A percentile compares a stretch with the other conserved stretches of the same genome.
Conservation (phyloP, 805 yeast genomes). For the Debaryomyces prosopidis region DNA sequence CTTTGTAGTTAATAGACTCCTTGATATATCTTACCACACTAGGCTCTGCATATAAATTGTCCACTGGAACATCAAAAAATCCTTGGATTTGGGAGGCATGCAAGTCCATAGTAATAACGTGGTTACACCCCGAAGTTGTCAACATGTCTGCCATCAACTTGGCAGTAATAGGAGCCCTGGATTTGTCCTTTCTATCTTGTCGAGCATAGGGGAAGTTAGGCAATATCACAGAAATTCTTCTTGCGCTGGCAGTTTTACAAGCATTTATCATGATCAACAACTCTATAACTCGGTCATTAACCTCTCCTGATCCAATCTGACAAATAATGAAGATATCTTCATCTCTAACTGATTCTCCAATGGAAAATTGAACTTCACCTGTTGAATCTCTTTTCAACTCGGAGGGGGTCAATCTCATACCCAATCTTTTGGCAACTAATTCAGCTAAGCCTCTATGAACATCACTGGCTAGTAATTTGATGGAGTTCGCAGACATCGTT, state of each 20-base stretch:
- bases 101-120: slow-evolving; percentile 93
- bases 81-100: slow-evolving; percentile 99
- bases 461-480: slow-evolving; percentile 59
- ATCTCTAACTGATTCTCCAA: slow-evolving; percentile 81
- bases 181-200: slow-evolving; percentile 95
- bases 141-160: slow-evolving; percentile 88
- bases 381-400: slow-evolving; percentile 78
- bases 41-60: slow-evolving; percentile 94
- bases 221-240: slow-evolving; percentile 89
- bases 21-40: slow-evolving; percentile 79
- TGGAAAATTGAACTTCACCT: slow-evolving; percentile 68
- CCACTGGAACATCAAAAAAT: slow-evolving; percentile 92
- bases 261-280: slow-evolving; percentile 88
- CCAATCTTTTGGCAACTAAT: slow-evolving; percentile 67
- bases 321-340: slow-evolving; percentile 78
- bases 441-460: slow-evolving; percentile 85
- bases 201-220: slow-evolving; percentile 97
- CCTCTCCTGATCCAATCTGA: slow-evolving; percentile 76
- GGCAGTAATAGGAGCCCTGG: slow-evolving; percentile 95
- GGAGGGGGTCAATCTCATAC: slow-evolving; percentile 67
- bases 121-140: slow-evolving; percentile 92
- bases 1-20: slow-evolving; percentile 54
- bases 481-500: slow-evolving; percentile 66
- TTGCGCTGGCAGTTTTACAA: slow-evolving; percentile 92
- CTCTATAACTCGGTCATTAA: slow-evolving; percentile 88